Percentiles rank a stretch among this genome's conserved stretches.
phyloP scores from a whole-genome alignment of 805 yeast species.

The Jamesozyma gamospora region DNA sequence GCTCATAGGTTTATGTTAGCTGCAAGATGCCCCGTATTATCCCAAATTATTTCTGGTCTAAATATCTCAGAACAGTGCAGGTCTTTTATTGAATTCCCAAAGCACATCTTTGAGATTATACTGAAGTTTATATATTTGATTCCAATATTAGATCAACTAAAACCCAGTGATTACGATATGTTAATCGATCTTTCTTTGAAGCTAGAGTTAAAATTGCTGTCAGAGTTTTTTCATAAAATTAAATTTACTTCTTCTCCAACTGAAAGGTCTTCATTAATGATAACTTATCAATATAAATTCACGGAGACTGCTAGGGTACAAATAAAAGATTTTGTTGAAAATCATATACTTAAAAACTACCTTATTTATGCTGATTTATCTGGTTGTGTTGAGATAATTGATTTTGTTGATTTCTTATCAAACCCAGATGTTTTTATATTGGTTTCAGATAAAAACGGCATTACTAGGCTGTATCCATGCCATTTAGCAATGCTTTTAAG shows the following conservation, averaged over 20 bases:
- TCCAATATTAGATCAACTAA: conserved; percentile 33
- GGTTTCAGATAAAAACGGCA: conserved; percentile 23
- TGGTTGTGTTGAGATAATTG: background rate
- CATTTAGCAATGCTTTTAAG: conserved; percentile 53
- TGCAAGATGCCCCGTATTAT: conserved; percentile 31
- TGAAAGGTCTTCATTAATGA: conserved; percentile 27
- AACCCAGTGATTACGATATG: conserved; percentile 19
- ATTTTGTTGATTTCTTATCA: conserved; percentile 1
- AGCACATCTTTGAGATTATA: conserved; percentile 14
- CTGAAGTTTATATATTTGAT: conserved; percentile 31
- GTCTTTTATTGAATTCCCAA: background rate
- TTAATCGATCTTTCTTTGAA: conserved; percentile 29
- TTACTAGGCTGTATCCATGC: conserved; percentile 42
- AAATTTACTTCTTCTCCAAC: conserved; percentile 22
- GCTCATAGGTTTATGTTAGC: conserved; percentile 36
- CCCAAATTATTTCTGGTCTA: background rate
- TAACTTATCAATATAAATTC: conserved; percentile 26
- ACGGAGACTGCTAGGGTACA: conserved; percentile 24
- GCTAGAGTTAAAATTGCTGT: conserved; percentile 31
- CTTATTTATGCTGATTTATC: conserved; percentile 1
- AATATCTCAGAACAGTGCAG: no score
- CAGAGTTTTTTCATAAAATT: conserved; percentile 27
- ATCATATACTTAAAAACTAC: conserved; percentile 11
- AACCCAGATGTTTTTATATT: conserved; percentile 42
- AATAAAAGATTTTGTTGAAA: conserved; percentile 17